These are phyloP conservation scores for Geotrichum candidum DNA, from an alignment of 1,139 yeast species.

Conservation along the genomic window DNA sequence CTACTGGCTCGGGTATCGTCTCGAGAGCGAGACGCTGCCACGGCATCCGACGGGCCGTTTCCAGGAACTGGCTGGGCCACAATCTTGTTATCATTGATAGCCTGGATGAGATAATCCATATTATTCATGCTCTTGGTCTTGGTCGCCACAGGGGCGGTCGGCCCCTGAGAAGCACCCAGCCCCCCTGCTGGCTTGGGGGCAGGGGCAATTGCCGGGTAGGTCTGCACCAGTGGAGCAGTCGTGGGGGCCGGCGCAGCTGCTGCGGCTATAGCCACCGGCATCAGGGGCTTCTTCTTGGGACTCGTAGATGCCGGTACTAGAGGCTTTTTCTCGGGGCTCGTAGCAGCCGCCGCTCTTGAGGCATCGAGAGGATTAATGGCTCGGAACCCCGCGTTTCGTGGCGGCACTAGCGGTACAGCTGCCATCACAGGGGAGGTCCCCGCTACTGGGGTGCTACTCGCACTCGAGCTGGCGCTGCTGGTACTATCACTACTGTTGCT, in stretches of 20 bases:
- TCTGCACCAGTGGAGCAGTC: too few species aligned
- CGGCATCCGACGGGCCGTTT: neutral
- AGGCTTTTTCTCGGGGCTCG: too few species aligned
- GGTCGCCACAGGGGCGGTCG: neutral
- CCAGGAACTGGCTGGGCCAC: neutral
- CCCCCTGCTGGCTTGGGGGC: neutral
- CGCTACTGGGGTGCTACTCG: neutral
- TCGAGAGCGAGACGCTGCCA: neutral
- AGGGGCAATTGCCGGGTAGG: too few species aligned
- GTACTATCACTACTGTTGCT: too few species aligned
- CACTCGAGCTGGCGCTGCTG: neutral
- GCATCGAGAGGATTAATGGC: too few species aligned
- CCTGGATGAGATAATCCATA: neutral
- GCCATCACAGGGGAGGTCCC: neutral
- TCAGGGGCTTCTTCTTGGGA: too few species aligned
- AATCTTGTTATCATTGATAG: neutral
- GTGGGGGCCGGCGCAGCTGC: too few species aligned
- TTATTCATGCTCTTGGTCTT: neutral
- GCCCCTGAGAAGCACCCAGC: too few species aligned
- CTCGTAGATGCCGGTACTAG: too few species aligned
- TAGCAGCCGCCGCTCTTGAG: too few species aligned
- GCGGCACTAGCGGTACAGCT: neutral
- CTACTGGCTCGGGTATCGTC: neutral
- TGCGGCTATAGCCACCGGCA: too few species aligned
- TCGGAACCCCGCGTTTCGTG: too few species aligned